A percentile compares a stretch with the other conserved stretches of the same genome.
phyloP scores from a whole-genome alignment of 306 rosid genomes.

The Pachyrhizus erosus region DNA sequence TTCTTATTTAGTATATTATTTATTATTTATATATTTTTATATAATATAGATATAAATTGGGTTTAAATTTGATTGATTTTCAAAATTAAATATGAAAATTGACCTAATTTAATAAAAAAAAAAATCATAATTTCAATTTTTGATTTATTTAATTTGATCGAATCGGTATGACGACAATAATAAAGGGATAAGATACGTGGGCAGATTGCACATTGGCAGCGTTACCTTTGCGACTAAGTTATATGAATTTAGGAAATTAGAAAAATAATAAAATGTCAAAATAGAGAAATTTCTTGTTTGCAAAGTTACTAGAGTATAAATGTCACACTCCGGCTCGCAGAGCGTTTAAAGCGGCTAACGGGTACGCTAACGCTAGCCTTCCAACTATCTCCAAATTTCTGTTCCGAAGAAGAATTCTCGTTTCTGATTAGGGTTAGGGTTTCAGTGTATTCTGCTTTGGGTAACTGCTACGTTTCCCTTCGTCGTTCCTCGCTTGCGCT shows the following conservation, averaged over 20 bases:
- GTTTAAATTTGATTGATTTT: neutral
- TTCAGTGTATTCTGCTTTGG: conserved; percentile 11
- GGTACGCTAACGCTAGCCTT: conserved; percentile 42
- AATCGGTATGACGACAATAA: neutral
- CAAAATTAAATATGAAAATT: no score
- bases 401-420: neutral
- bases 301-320: conserved; percentile 46
- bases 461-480: conserved; percentile 35
- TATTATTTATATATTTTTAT: no score
- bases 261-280: conserved; percentile 1
- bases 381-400: neutral
- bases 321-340: neutral
- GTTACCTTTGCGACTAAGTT: conserved; percentile 44
- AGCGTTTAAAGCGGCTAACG: conserved; percentile 50
- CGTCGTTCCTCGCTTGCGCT: neutral
- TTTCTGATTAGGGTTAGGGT: conserved; percentile 52
- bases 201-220: conserved; percentile 40
- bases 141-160: neutral
- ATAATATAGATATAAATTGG: no score
- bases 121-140: no score
- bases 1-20: no score
- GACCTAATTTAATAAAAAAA: no score
- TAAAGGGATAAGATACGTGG: neutral
- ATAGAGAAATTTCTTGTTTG: conserved; percentile 52
- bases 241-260: neutral